Conservation (phyloP, 768 basidiomycete species). For the Russula compacta region DNA sequence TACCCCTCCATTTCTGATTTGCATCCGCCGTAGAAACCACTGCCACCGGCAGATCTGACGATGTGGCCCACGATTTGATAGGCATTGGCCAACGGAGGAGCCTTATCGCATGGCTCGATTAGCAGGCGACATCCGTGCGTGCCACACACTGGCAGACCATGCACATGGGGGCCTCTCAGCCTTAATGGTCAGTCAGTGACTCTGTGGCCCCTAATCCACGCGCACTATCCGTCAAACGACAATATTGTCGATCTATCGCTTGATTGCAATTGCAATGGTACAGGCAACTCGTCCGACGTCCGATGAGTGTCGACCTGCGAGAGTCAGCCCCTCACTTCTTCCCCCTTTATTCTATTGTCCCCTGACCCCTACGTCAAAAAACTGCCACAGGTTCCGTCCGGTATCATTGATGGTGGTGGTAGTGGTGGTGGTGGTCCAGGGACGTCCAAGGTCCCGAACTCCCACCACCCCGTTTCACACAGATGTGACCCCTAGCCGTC, state of each 20-base stretch:
- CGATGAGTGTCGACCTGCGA: background rate
- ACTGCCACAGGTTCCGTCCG: background rate
- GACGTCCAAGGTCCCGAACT: background rate
- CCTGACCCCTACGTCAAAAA: background rate
- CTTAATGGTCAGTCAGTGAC: background rate
- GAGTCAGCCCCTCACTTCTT: background rate
- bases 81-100: background rate
- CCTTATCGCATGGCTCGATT: background rate
- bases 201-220: background rate
- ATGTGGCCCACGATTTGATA: background rate
- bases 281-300: too few relatives aligned
- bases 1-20: background rate
- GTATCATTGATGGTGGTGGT: background rate
- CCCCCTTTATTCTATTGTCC: background rate
- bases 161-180: background rate
- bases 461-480: slow-evolving; percentile 5
- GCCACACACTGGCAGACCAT: background rate
- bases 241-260: background rate
- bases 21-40: background rate
- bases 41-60: background rate
- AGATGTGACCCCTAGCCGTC: background rate
- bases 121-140: background rate
- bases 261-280: background rate
- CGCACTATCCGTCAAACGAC: background rate
- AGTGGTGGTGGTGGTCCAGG: background rate